Evolutionary conservation across 2,329 filamentous ascomycete genomes (phyloP).

Genomic region (Monilinia laxa): DNA sequence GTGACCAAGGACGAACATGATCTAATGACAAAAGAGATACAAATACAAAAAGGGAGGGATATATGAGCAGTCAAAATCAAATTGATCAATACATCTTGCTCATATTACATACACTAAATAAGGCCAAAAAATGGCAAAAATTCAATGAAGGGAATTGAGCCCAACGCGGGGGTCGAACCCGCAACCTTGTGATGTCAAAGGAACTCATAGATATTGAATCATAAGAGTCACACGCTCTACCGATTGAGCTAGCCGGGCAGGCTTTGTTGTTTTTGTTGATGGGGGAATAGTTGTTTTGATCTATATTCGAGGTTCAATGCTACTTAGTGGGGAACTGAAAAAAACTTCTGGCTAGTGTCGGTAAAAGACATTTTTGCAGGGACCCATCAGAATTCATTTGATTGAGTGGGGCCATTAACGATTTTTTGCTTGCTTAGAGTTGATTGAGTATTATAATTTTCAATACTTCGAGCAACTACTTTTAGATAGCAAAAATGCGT

Average conservation of each 20-base stretch:
- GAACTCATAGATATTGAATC: constrained; percentile 16
- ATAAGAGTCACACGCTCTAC: constrained; percentile 40
- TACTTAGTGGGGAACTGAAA: neutral
- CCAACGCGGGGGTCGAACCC: constrained; percentile 21
- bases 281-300: accelerated
- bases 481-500: neutral
- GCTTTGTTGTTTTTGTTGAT: constrained; percentile 5
- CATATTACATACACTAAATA: no score
- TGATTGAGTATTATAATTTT: no score
- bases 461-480: neutral
- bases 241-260: constrained; percentile 39
- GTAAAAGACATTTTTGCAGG: neutral
- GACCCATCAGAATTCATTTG: neutral
- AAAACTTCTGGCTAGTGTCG: constrained; percentile 11
- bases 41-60: no score
- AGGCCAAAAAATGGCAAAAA: neutral
- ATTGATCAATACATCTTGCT: no score
- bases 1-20: no score
- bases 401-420: neutral
- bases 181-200: constrained; percentile 19
- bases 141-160: constrained; percentile 12
- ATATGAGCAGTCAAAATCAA: no score
- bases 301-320: neutral
- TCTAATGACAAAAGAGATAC: neutral
- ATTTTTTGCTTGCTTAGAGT: neutral